Percentiles rank a stretch among this genome's conserved stretches.
phyloP scores from a whole-genome alignment of 495 filamentous ascomycete species.

The Talaromyces proteolyticus region DNA sequence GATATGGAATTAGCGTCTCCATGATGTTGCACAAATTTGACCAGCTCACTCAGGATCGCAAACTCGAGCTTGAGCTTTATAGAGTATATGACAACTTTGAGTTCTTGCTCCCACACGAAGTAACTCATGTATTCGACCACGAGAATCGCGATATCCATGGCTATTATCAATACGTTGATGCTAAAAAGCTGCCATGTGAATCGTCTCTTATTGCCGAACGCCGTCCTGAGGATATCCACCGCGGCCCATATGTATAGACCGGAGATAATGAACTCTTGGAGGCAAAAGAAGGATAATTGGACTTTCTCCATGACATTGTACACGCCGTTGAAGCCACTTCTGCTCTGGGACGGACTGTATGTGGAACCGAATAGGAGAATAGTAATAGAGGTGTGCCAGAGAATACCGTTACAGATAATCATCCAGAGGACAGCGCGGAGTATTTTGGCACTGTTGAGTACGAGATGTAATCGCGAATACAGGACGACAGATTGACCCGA shows the following conservation, averaged over 20 bases:
- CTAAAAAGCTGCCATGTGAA: too few relatives aligned
- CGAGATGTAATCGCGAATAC: conserved; percentile 56
- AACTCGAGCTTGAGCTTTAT: too few relatives aligned
- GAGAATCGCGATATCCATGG: too few relatives aligned
- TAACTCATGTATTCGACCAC: too few relatives aligned
- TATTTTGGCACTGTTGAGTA: conserved; percentile 30
- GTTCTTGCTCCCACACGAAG: too few relatives aligned
- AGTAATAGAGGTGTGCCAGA: conserved; percentile 44
- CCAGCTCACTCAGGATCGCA: too few relatives aligned
- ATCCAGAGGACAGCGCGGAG: conserved; percentile 44
- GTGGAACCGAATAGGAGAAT: conserved; percentile 46
- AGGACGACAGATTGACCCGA: conserved; percentile 58
- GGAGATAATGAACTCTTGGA: conserved; percentile 43
- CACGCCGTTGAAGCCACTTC: conserved; percentile 13
- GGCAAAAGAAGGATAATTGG: conserved; percentile 31
- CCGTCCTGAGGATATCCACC: conserved; percentile 23
- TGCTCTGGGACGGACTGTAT: conserved; percentile 11
- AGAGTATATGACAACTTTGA: too few relatives aligned
- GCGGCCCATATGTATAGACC: conserved; percentile 42
- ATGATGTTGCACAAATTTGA: too few relatives aligned
- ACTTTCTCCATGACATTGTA: conserved; percentile 35
- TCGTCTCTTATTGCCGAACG: too few relatives aligned
- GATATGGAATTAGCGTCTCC: too few relatives aligned
- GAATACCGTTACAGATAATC: conserved; percentile 46
- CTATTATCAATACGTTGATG: too few relatives aligned